Conservation (phyloP, 192 early-diverging fungal genomes). For the Gonapodya sp. region DNA sequence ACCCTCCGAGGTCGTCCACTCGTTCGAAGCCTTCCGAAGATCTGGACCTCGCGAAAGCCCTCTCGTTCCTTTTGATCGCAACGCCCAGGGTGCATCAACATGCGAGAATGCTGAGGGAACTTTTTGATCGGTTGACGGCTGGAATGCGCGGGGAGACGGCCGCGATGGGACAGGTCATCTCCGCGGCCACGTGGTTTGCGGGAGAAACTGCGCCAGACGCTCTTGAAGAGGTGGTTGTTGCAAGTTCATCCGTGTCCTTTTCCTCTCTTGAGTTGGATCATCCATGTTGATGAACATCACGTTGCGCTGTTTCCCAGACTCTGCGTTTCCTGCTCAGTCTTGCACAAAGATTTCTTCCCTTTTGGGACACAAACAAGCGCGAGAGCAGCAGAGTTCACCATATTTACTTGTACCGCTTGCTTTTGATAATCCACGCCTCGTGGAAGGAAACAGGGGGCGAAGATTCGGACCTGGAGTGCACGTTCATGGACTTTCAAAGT, state of each 20-base stretch:
- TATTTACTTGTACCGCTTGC: neutral
- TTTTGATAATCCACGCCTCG: neutral
- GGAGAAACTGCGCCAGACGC: neutral
- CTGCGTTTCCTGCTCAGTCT: neutral
- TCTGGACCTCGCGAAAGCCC: neutral
- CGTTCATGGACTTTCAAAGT: neutral
- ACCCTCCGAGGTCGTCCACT: too few species aligned
- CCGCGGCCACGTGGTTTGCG: neutral
- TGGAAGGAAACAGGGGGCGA: neutral
- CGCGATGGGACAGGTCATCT: neutral
- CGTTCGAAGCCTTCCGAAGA: neutral
- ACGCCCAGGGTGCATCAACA: neutral
- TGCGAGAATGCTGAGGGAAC: neutral
- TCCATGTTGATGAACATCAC: neutral
- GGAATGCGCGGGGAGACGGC: neutral
- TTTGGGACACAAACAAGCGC: neutral
- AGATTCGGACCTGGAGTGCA: neutral
- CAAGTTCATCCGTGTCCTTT: neutral
- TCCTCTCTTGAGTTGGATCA: too few species aligned
- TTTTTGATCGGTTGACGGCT: neutral
- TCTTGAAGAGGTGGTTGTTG: neutral
- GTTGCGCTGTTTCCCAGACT: neutral
- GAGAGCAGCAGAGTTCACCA: neutral
- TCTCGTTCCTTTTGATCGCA: neutral
- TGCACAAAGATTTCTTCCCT: neutral